phyloP scores from a whole-genome alignment of 352 stramenopile species.

The Pythium insidiosum region DNA sequence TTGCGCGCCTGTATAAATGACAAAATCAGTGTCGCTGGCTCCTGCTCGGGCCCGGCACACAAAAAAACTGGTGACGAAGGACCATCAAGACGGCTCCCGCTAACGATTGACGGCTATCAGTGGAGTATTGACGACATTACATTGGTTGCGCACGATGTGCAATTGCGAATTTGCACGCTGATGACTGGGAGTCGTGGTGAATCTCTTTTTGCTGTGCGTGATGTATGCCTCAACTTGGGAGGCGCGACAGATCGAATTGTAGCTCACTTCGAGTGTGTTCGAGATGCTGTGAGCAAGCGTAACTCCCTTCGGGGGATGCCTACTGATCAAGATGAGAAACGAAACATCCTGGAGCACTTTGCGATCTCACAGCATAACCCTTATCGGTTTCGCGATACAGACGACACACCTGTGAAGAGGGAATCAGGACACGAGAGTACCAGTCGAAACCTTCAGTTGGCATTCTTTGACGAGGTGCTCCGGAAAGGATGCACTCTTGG shows the following conservation, averaged over 20 bases:
- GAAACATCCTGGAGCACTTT: constrained; percentile 69
- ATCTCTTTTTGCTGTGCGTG: constrained; percentile 47
- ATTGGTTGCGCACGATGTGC: constrained; percentile 40
- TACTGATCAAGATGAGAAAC: too few species aligned
- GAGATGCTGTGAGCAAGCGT: too few species aligned
- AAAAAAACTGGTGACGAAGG: too few species aligned
- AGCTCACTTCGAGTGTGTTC: constrained; percentile 23
- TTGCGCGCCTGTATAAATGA: constrained; percentile 68
- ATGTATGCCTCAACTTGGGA: constrained; percentile 42
- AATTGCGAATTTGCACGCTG: constrained; percentile 59
- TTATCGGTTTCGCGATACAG: constrained; percentile 51
- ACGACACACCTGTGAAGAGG: constrained; percentile 25
- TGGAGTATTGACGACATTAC: constrained; percentile 44
- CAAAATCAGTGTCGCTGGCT: constrained; percentile 33
- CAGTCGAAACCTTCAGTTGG: constrained; percentile 3
- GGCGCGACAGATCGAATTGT: constrained; percentile 21
- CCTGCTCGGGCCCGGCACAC: constrained; percentile 23
- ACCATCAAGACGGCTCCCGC: background rate
- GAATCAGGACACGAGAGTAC: background rate
- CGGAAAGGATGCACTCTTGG: constrained; percentile 48
- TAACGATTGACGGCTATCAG: constrained; percentile 1
- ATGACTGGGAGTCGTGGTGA: constrained; percentile 56
- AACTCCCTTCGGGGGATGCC: too few species aligned
- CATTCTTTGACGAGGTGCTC: constrained; percentile 41
- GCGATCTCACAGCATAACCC: constrained; percentile 63